Base-by-base conservation (phyloP, 331 rosid species). In the Acacia concinna region DNA sequence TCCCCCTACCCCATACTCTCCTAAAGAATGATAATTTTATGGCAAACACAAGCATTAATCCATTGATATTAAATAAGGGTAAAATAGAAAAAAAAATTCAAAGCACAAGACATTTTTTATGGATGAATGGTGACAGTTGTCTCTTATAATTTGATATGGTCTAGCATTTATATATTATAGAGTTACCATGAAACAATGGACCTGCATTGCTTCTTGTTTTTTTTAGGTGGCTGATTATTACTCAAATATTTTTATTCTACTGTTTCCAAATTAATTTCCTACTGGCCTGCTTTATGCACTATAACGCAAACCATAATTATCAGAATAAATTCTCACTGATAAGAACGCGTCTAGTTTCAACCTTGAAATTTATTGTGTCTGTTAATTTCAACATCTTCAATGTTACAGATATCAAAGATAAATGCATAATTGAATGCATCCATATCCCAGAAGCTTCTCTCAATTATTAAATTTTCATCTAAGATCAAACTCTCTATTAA, bases 391-490 rank as follows among this genome's bases (percentile, higher is more conserved):
- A 3, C 1, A 65, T 66, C 56, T 27, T 81, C 77, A 81, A 40
- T 38, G 40, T 74, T 73, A 81, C 84, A 81, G 80, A 40, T 74
- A 41, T 64, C 57, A 75, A 38, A 47, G 60, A 7, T 47, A 71
- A 71, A 71, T 71, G 63, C 63, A 30, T 30, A 38, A 71, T 30
- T 49, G 20, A 71, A 71, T 71, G 76, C 44, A 31, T 49, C 30
- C 44, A 20, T 46, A 46, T 47, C 63, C 41, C 63, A 47, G 20
- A 71, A 31, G 31, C 43, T 30, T 47, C n/a, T 9, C 25, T 4
- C 8, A 12, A 12, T 27, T 25, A 23, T 18, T 49, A 32, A 72
- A 49, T 49, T 20, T 32, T 31, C 64, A 72, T 72, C 32, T 49
- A 49, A 56, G 63, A 49, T 72, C 10, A 68, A 68, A 40, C 54